Evolutionary conservation across 306 rosid species (phyloP).

Genomic region (Vicia sativa): DNA sequence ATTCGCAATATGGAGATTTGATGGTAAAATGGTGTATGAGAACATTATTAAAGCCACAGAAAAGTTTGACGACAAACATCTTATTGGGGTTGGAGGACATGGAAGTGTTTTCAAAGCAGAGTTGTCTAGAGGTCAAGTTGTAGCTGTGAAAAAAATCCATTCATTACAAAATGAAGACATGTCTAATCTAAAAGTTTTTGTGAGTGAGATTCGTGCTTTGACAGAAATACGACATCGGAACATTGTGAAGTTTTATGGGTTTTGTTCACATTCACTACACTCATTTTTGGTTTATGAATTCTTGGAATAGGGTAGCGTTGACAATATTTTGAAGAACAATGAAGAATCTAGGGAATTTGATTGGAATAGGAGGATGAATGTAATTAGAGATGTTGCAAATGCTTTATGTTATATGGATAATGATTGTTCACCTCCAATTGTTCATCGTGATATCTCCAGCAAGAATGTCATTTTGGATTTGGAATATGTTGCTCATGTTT

Average conservation of each 20-base stretch:
- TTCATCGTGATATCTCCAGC: slow-evolving; percentile 1
- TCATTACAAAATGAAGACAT: not conserved
- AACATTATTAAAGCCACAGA: not conserved
- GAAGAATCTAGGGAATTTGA: not conserved
- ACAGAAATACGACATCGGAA: not conserved
- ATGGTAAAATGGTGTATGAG: not conserved
- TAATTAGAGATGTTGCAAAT: not conserved
- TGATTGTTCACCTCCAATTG: not conserved
- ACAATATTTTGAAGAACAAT: not conserved
- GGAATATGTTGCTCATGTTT: slow-evolving; percentile 8
- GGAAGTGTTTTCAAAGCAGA: slow-evolving; percentile 6
- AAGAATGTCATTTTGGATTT: slow-evolving; percentile 1
- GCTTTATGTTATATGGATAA: not conserved
- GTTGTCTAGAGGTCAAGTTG: not conserved
- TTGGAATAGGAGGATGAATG: not conserved
- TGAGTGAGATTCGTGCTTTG: not conserved
- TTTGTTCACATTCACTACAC: not conserved
- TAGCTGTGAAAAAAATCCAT: not conserved
- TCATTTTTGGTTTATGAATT: slow-evolving; percentile 4
- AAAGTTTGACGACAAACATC: not conserved
- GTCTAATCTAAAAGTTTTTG: not conserved
- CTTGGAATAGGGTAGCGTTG: not conserved
- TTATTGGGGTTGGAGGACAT: not conserved
- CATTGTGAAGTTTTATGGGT: slow-evolving; percentile 10
- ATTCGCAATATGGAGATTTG: not conserved